Evolutionary conservation across 495 filamentous ascomycete species (phyloP), one percentile per base, ranked within the genome.

Genomic region (Aspergillus baeticus): DNA sequence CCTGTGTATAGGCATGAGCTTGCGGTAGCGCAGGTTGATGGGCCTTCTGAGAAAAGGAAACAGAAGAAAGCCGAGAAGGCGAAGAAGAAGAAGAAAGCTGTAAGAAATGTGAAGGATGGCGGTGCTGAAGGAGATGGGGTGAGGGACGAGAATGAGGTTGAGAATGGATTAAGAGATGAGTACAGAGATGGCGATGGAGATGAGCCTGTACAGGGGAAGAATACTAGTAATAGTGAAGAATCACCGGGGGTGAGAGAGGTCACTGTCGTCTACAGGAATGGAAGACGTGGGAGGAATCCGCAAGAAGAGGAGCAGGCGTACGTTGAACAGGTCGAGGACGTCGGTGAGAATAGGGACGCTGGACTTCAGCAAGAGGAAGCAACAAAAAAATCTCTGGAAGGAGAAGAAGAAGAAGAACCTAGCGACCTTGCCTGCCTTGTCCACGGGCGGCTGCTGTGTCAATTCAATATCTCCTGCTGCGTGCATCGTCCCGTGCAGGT

Each of bases 401-500:
- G 8, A 8, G 3, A 4, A 8, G 22, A 34, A n/a, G 45, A 38
- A 11, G 15, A 22, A 13, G 22, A n/a, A 15, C 3, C 11, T 15
- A 46, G 43, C 13, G 38, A 6, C 1, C 7, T 44, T 13, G 18
- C 18, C 11, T 66, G 57, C 18, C 51, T 31, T 6, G 31, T 46
- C 4, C 63, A 63, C n/a, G 37, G 39, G 17, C 42, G 49, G 10
- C 15, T 18, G 15, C 17, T 54, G 17, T 66, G 63, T 33, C 44
- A 43, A 5, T 66, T 59, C 45, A 47, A 63, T 10, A 43, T 15
- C 1, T 5, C 26, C 2, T 63, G 63, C 47, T 66, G 63, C 33
- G 58, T 66, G 14, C 63, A 66, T 45, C 42, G 34, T 15, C 45
- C 42, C 20, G 1, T 34, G 2, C 7, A 18, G n/a, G 29, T n/a